A percentile compares a stretch with the other conserved stretches of the same genome.
These are phyloP conservation scores for Fusarium camptoceras DNA, from an alignment of 2,329 filamentous ascomycete genomes.

Conservation along the genomic window DNA sequence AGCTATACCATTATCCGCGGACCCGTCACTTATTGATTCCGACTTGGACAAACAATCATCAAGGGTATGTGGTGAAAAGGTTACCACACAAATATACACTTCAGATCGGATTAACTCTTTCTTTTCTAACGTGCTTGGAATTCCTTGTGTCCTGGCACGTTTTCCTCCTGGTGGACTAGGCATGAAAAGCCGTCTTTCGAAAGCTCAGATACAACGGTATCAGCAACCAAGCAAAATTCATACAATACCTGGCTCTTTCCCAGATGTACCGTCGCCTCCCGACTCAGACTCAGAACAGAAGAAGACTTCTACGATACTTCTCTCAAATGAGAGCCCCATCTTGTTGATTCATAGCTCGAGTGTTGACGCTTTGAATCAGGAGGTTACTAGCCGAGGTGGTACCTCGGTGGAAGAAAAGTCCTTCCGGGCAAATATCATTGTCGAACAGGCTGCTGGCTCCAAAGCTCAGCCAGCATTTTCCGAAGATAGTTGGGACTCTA, in stretches of 20 bases:
- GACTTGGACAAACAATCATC: conserved; percentile 62
- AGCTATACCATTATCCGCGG: conserved; percentile 73
- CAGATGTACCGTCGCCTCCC: conserved; percentile 64
- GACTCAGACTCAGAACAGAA: conserved; percentile 66
- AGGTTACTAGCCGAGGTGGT: conserved; percentile 73
- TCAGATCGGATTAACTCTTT: conserved; percentile 75
- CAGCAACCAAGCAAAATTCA: conserved; percentile 51
- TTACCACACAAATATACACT: conserved; percentile 77
- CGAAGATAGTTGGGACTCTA: conserved; percentile 80
- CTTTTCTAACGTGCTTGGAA: conserved; percentile 79
- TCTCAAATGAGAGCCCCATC: conserved; percentile 96
- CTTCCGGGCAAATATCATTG: conserved; percentile 89
- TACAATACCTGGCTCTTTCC: conserved; percentile 66
- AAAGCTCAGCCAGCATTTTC: conserved; percentile 71
- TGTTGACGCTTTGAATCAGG: conserved; percentile 79
- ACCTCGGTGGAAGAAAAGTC: conserved; percentile 76
- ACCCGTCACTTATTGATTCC: conserved; percentile 68
- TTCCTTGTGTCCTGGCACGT: conserved; percentile 85
- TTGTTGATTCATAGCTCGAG: conserved; percentile 85
- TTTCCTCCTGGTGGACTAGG: conserved; percentile 77
- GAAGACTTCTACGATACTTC: conserved; percentile 68
- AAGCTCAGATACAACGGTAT: conserved; percentile 74
- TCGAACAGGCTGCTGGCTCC: conserved; percentile 59
- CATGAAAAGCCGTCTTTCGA: conserved; percentile 73
- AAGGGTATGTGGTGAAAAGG: conserved; percentile 84